Evolutionary conservation across 1,139 yeast genomes (phyloP).

Genomic region (Protomyces gravidus): DNA sequence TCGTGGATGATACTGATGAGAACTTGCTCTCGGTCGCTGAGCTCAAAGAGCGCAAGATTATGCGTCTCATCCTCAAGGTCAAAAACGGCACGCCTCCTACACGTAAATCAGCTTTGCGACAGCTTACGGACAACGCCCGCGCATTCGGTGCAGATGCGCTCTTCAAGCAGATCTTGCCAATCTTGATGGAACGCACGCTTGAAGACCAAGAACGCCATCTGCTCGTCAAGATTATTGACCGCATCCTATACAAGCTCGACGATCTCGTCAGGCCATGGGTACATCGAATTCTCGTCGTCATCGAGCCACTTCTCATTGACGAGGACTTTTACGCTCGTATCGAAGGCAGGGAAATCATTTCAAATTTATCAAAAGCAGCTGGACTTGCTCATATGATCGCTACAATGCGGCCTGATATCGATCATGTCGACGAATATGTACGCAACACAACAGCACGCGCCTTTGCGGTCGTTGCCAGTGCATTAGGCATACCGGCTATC

Average conservation of each 20-base stretch:
- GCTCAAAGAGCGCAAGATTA: slow-evolving; percentile 55
- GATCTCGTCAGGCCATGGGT: slow-evolving; percentile 68
- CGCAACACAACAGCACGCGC: slow-evolving; percentile 74
- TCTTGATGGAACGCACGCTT: slow-evolving; percentile 64
- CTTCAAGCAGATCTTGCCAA: slow-evolving; percentile 66
- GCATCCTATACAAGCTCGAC: slow-evolving; percentile 63
- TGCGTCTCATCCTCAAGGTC: slow-evolving; percentile 61
- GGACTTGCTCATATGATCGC: slow-evolving; percentile 77
- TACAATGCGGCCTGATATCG: slow-evolving; percentile 75
- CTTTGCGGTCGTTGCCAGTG: slow-evolving; percentile 77
- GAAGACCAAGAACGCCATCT: slow-evolving; percentile 84
- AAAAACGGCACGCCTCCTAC: slow-evolving; percentile 71
- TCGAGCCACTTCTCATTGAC: slow-evolving; percentile 75
- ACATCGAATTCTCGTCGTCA: slow-evolving; percentile 64
- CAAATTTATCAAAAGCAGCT: slow-evolving; percentile 71
- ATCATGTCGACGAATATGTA: slow-evolving; percentile 74
- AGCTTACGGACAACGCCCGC: slow-evolving; percentile 60
- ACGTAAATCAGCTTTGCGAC: slow-evolving; percentile 68
- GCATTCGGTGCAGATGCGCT: slow-evolving; percentile 65
- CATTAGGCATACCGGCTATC: slow-evolving; percentile 66
- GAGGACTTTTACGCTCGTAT: slow-evolving; percentile 67
- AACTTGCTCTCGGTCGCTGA: slow-evolving; percentile 50
- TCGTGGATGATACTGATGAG: slow-evolving; percentile 46
- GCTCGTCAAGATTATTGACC: slow-evolving; percentile 67
- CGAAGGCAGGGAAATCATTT: slow-evolving; percentile 76